These are phyloP conservation scores for Gorgonomyces haynaldii DNA, from an alignment of 192 early-diverging fungal species.

Conservation along the genomic window DNA sequence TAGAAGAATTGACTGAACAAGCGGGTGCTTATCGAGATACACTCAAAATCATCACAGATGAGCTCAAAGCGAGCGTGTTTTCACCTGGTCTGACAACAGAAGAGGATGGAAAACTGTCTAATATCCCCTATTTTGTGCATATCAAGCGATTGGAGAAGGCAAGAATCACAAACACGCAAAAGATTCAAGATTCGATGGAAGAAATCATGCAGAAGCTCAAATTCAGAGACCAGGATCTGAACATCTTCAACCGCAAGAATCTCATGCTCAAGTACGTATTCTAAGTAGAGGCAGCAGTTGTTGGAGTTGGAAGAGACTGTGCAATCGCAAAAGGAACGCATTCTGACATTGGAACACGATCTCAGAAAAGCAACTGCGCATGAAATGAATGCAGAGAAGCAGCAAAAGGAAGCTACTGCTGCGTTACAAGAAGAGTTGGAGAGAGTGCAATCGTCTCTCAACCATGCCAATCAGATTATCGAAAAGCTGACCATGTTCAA, in stretches of 20 bases:
- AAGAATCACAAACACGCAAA: conserved; percentile 16
- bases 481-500: conserved; percentile 41
- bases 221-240: conserved; percentile 37
- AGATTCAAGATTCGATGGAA: conserved; percentile 15
- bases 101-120: conserved; percentile 14
- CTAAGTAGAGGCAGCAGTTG: conserved; percentile 13
- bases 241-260: conserved; percentile 34
- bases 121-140: conserved; percentile 28
- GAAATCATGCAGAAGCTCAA: conserved; percentile 30
- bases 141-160: conserved; percentile 11
- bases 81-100: conserved; percentile 22
- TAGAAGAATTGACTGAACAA: conserved; percentile 18
- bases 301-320: conserved; percentile 14
- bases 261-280: conserved; percentile 24
- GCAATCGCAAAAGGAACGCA: conserved; percentile 16
- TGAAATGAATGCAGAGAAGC: conserved; percentile 12
- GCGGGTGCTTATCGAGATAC: conserved; percentile 15
- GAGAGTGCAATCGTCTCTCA: background rate
- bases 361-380: conserved; percentile 8
- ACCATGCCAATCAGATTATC: conserved; percentile 26
- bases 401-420: conserved; percentile 22
- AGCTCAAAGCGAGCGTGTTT: conserved; percentile 22
- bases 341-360: background rate
- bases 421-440: conserved; percentile 19
- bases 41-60: conserved; percentile 20